These are phyloP conservation scores for Flaveria sonorensis DNA, from an alignment of 129 eudicot species.

Conservation along the genomic window DNA sequence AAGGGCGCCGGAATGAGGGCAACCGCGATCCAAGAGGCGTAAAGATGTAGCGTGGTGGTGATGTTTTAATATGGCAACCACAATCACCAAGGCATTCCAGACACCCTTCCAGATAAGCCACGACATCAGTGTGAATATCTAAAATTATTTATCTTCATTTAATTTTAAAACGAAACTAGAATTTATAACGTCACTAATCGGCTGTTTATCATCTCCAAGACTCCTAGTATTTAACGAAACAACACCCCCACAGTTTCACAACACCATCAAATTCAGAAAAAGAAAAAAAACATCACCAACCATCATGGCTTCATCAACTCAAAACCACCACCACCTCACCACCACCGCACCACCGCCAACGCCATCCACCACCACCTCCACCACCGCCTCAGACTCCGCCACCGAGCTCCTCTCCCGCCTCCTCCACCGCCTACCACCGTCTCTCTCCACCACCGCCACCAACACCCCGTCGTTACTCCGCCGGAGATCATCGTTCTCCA, in stretches of 20 bases:
- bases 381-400: slow-evolving; percentile 31
- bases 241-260: slow-evolving; percentile 15
- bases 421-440: slow-evolving; percentile 62
- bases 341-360: slow-evolving; percentile 90
- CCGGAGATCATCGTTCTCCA: slow-evolving; percentile 36
- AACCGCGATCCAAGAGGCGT: too few relatives aligned
- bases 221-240: slow-evolving; percentile 10
- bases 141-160: too few relatives aligned
- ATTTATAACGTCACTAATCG: slow-evolving; percentile 28
- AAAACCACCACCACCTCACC: slow-evolving; percentile 28
- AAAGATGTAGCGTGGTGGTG: too few relatives aligned
- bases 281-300: neutral
- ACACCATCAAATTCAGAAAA: neutral
- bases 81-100: too few relatives aligned
- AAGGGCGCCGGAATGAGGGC: too few relatives aligned
- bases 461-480: slow-evolving; percentile 33
- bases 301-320: slow-evolving; percentile 37
- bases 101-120: too few relatives aligned
- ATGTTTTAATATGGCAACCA: too few relatives aligned
- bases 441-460: slow-evolving; percentile 26
- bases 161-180: neutral
- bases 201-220: slow-evolving; percentile 16
- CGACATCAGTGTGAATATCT: too few relatives aligned
- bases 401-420: slow-evolving; percentile 61
- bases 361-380: slow-evolving; percentile 58